Conservation (phyloP, 768 basidiomycete species). For the Nidularia pulvinata region DNA sequence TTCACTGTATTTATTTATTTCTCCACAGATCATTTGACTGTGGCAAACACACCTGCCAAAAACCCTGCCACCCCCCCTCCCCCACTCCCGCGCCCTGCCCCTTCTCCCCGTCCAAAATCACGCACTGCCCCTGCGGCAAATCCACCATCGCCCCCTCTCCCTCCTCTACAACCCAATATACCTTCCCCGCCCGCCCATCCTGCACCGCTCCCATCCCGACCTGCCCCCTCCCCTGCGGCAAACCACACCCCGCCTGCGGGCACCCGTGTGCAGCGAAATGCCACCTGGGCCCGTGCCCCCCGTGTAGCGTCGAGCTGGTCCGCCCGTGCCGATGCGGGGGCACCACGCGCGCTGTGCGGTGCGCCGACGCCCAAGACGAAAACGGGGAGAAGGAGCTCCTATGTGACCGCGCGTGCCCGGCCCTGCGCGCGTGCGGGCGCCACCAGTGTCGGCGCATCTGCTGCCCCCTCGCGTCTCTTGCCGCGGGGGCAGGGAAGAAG, state of each 20-base stretch:
- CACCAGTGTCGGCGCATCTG: slow-evolving; percentile 87
- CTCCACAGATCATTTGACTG: slow-evolving; percentile 69
- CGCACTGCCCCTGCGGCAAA: slow-evolving; percentile 84
- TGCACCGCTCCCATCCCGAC: slow-evolving; percentile 85
- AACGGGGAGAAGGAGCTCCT: slow-evolving; percentile 52
- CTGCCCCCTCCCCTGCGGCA: slow-evolving; percentile 70
- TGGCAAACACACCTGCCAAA: slow-evolving; percentile 70
- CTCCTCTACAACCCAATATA: slow-evolving; percentile 17
- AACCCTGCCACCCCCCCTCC: slow-evolving; percentile 79
- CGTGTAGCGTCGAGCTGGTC: slow-evolving; percentile 69
- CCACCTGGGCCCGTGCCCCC: slow-evolving; percentile 80
- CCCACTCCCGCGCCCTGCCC: slow-evolving; percentile 63
- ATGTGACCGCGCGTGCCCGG: slow-evolving; percentile 81
- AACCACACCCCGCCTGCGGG: slow-evolving; percentile 60
- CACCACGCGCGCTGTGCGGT: slow-evolving; percentile 54
- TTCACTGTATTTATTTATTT: background rate
- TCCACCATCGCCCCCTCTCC: slow-evolving; percentile 42
- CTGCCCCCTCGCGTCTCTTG: slow-evolving; percentile 82
- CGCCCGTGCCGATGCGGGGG: slow-evolving; percentile 88
- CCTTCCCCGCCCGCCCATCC: slow-evolving; percentile 38
- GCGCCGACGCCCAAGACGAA: slow-evolving; percentile 41
- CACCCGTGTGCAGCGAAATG: slow-evolving; percentile 75
- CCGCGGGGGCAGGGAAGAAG: slow-evolving; percentile 43
- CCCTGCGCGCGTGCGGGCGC: slow-evolving; percentile 78
- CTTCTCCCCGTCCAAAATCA: slow-evolving; percentile 63